Base-by-base conservation (phyloP, 108 stramenopile species). In the Pinguiococcus pyrenoidosus region DNA sequence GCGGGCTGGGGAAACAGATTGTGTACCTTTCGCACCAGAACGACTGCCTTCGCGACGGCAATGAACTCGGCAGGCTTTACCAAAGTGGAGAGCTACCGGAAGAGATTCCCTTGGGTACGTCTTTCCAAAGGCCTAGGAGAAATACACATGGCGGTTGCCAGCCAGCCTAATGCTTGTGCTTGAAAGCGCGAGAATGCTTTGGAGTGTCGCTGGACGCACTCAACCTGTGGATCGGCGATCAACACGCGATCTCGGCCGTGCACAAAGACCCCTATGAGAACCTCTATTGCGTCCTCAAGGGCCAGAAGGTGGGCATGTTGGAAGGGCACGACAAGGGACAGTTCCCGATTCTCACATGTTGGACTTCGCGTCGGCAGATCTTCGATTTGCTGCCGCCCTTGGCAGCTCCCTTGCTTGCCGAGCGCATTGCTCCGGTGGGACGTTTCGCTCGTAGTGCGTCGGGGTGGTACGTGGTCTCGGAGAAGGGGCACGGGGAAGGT, bases 211-310 rank as follows among this genome's bases (percentile, higher is more conserved):
- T 85, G 1, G 89, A 95, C 45, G 93, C 93, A 3, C 59, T 89
- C 4, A 95, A 95, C 62, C 43, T 95, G 25, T 95, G 93, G 93
- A 80, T 95, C 32, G 93, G 93, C 1, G 81, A 90, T 55, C 82
- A 84, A 40, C 53, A 66, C 17, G 72, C 87, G 0, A 66, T 82
- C 17, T 92, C 93, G 2, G 71, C 81, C n/a, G 71, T 83, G 72
- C 93, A 95, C 71, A 88, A 88, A 56, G 93, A 95, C 62, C 85
- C 79, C 50, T 95, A 88, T 39, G 89, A 94, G 87, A 95, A 95
- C 62, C 63, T 95, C 37, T 89, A 88, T 49, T 79, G 73, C 49
- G 89, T 91, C 8, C 53, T 80, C 13, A 75, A 74, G 40, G 93
- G 93, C 8, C 76, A 87, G 59, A 95, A 95, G 62, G 71, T n/a